Base-by-base conservation (phyloP, 768 basidiomycete species). In the Phylloporus arenicola region DNA sequence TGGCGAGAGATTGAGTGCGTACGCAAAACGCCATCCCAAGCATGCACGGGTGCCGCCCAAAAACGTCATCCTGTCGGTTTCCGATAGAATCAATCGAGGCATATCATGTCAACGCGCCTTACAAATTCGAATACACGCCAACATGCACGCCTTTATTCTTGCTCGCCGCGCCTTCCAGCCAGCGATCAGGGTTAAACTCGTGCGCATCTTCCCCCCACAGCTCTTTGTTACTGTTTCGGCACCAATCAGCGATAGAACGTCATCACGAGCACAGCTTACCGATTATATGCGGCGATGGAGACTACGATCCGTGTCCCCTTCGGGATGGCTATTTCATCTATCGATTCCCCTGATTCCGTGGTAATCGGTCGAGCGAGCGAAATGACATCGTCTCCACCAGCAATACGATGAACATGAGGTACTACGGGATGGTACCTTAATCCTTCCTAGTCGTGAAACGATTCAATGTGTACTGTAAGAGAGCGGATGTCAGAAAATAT, bases 341-440 rank as follows among this genome's bases (percentile, higher is more conserved):
- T 60, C 12, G 67, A 46, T 48, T 74, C 66, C 6, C 81, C 82
- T 2, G 46, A 38, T 20, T 30, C 37, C 0, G 37, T 38, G 11
- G n/a, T 20, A 4, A 47, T 9, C 1, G 46, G 37, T 1, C 37
- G 46, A 30, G 37, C 7, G 14, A 47, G 46, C 11, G 37, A 27
- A 16, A 47, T 17, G 25, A 82, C 60, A 48, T 83, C 78, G 55
- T 86, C 83, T 19, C 67, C 62, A 1, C 63, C 68, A 0, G 82
- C 72, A 47, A 74, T 66, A 20, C 84, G 75, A 40, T 75, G 72
- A n/a, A 74, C 74, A 17, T 77, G 74, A 38, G 78, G 75, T 13
- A 78, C 59, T 1, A 78, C 78, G 29, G 80, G 78, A 52, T 76
- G 71, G 47, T 64, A 75, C 38, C 78, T 69, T 52, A 78, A 59